Conservation (phyloP, 2,329 filamentous ascomycete species). For the Teratosphaeria zuluensis region DNA sequence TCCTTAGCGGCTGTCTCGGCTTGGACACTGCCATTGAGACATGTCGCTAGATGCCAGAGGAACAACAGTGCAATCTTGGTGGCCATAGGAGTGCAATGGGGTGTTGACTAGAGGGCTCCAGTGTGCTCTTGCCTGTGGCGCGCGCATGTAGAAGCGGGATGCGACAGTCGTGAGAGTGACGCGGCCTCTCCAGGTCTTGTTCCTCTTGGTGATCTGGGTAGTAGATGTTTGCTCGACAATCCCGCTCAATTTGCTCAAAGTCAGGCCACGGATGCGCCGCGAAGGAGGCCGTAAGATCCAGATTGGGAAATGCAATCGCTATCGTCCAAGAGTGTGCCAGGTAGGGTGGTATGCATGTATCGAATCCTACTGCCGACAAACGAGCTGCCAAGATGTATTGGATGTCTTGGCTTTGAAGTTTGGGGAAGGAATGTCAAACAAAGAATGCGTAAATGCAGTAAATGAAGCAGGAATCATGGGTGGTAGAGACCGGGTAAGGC, state of each 20-base stretch:
- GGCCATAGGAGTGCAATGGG: neutral
- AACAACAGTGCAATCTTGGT: constrained; percentile 10
- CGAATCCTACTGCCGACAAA: neutral
- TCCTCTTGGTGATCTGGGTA: neutral
- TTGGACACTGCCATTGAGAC: constrained; percentile 5
- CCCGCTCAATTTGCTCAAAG: neutral
- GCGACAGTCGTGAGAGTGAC: neutral
- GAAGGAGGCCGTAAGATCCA: neutral
- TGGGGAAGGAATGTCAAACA: neutral
- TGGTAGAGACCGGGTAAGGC: neutral
- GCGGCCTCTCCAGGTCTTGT: neutral
- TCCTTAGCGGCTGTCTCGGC: constrained; percentile 1
- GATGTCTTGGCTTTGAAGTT: neutral
- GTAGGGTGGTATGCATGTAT: neutral
- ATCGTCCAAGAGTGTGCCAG: neutral
- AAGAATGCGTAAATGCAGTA: neutral
- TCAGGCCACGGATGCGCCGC: neutral
- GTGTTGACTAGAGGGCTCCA: neutral
- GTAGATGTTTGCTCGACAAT: neutral
- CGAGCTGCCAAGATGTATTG: neutral
- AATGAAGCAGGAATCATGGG: neutral
- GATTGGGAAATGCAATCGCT: neutral
- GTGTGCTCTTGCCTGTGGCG: neutral
- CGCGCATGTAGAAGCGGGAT: neutral
- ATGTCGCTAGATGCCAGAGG: constrained; percentile 15